These are phyloP conservation scores for Boletus subparvulus DNA, from an alignment of 768 basidiomycete genomes.

Conservation along the genomic window DNA sequence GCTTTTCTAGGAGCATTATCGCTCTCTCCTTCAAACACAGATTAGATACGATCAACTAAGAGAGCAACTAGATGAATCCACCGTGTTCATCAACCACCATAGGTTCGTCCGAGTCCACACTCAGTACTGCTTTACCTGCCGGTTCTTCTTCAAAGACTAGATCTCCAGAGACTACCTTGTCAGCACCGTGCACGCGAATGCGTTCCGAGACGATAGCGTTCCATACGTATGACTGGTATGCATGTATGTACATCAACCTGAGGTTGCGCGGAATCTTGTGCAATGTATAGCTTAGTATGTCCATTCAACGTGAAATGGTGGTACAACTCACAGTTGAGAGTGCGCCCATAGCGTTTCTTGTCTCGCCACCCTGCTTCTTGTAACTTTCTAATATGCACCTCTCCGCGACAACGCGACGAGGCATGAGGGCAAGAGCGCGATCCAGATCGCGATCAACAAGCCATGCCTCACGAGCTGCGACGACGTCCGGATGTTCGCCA, in stretches of 20 bases:
- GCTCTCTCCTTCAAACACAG: constrained; percentile 20
- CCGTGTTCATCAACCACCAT: constrained; percentile 35
- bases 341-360: constrained; percentile 83
- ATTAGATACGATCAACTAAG: constrained; percentile 6
- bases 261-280: constrained; percentile 92
- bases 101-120: constrained; percentile 31
- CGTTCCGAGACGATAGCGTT: constrained; percentile 96
- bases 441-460: constrained; percentile 78
- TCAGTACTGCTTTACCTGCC: constrained; percentile 19
- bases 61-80: constrained; percentile 17
- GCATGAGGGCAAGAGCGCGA: constrained; percentile 82
- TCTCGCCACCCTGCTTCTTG: constrained; percentile 74
- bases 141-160: constrained; percentile 69
- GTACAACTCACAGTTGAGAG: constrained; percentile 65
- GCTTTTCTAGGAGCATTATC: constrained; percentile 20
- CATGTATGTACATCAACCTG: constrained; percentile 96
- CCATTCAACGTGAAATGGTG: neutral
- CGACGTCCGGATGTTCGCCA: constrained; percentile 92
- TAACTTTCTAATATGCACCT: constrained; percentile 89
- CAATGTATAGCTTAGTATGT: constrained; percentile 2
- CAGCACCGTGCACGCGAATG: constrained; percentile 71
- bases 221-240: constrained; percentile 99
- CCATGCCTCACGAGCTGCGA: constrained; percentile 83
- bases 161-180: constrained; percentile 81
- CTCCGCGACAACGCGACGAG: constrained; percentile 90